Evolutionary conservation across 2,329 filamentous ascomycete species (phyloP), one percentile per base, ranked within the genome.

Genomic region (Dothideomycetes sp.): DNA sequence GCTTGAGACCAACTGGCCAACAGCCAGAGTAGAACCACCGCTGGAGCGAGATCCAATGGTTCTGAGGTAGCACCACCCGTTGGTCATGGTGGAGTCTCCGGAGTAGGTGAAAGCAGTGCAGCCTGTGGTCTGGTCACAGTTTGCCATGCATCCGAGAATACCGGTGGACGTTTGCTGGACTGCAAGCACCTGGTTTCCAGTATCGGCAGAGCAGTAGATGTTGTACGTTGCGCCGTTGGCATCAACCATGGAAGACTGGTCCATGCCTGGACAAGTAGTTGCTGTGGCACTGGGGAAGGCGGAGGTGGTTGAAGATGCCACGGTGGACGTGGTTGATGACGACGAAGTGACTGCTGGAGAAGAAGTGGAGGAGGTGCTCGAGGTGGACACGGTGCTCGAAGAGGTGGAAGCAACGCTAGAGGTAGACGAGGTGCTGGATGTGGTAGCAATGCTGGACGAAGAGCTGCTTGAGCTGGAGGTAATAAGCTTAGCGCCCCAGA

Each of bases 401-500:
- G 35, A 37, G 4, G 24, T n/a, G 5, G 29, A 27, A 11, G 15
- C 37, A 14, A 35, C 24, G 3, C 8, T 34, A 4, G 16, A 19
- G 15, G 19, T 33, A 34, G 37, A 17, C 19, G 31, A 17, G 19
- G 29, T 10, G 36, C 14, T 32, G 34, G 32, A 36, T 2, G 16
- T 19, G 12, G 15, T 29, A 15, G 39, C 33, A 30, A 17, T 18
- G 15, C 19, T 33, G 7, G 19, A 37, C 3, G 39, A 37, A 9
- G 39, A 33, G 22, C 22, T 27, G 22, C 7, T 7, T 7, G 22
- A 7, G 7, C 22, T 12, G 22, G 22, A 27, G 53, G 31, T 56
- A 22, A 53, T 37, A 19, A 54, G 36, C 38, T 47, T 53, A 4
- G 55, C 55, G 32, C 54, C 55, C 36, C 41, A 45, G 22, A 57